phyloP scores from a whole-genome alignment of 2,329 filamentous ascomycete genomes.

The Fusarium sp. region DNA sequence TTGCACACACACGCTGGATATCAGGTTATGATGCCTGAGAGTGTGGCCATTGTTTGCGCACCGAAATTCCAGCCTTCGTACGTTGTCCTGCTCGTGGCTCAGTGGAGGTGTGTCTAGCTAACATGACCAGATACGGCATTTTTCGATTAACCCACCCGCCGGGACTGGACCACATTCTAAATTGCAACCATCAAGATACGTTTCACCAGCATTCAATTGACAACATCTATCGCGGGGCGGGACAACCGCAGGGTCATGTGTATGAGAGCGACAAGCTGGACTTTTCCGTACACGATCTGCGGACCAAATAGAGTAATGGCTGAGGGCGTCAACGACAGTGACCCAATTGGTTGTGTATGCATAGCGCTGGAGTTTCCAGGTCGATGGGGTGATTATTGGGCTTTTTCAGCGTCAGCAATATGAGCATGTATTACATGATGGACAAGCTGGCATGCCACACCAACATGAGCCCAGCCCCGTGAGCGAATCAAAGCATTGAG shows the following conservation, averaged over 20 bases:
- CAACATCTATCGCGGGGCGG: slow-evolving; percentile 81
- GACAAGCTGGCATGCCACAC: not conserved
- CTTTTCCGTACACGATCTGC: slow-evolving; percentile 65
- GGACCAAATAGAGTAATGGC: slow-evolving; percentile 43
- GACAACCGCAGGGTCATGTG: slow-evolving; percentile 72
- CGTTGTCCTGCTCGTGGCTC: slow-evolving; percentile 48
- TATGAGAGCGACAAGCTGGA: slow-evolving; percentile 72
- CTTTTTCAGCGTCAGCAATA: not conserved
- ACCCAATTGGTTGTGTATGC: slow-evolving; percentile 5
- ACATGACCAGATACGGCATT: slow-evolving; percentile 76
- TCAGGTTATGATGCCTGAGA: slow-evolving; percentile 95
- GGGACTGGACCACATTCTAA: slow-evolving; percentile 83
- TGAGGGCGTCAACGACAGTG: not conserved
- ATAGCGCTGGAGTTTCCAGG: slow-evolving; percentile 40
- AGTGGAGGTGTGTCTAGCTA: not conserved
- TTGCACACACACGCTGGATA: slow-evolving; percentile 94
- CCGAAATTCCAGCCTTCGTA: slow-evolving; percentile 80
- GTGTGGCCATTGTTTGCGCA: slow-evolving; percentile 95
- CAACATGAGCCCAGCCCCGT: not conserved
- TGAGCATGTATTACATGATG: not conserved
- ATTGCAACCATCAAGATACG: slow-evolving; percentile 78
- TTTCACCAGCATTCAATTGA: slow-evolving; percentile 79
- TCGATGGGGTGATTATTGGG: not conserved
- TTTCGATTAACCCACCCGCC: slow-evolving; percentile 95
- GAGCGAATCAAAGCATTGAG: not conserved